Evolutionary conservation across 371 early-diverging fungal genomes (phyloP).

Genomic region (Globomyces sp.): DNA sequence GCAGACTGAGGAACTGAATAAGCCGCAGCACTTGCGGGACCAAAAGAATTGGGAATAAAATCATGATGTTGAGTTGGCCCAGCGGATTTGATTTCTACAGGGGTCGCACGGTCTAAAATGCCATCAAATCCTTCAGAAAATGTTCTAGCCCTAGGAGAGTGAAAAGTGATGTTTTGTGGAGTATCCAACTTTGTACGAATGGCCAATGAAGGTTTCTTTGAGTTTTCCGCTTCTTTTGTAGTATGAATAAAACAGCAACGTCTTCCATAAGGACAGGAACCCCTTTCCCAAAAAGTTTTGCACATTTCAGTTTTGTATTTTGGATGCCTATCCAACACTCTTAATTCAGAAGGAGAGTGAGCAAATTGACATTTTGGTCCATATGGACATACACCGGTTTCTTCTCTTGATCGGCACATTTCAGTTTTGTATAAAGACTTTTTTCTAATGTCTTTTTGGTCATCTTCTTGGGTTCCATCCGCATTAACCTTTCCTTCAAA

Average conservation of each 20-base stretch:
- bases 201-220: not conserved
- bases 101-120: not conserved
- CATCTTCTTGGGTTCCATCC: not conserved
- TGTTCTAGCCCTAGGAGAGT: conserved; percentile 3
- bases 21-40: too few relatives aligned
- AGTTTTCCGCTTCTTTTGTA: conserved; percentile 23
- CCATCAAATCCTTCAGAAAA: conserved; percentile 14
- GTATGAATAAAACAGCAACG: conserved; percentile 73
- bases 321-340: conserved; percentile 83
- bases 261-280: conserved; percentile 69
- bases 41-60: not conserved
- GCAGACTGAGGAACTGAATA: not conserved
- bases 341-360: conserved; percentile 78
- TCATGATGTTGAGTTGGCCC: not conserved
- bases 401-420: conserved; percentile 88
- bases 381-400: conserved; percentile 89
- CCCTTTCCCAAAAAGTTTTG: conserved; percentile 65
- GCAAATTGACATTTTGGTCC: conserved; percentile 96
- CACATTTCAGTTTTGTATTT: conserved; percentile 84
- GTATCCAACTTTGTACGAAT: not conserved
- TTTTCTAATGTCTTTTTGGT: not conserved
- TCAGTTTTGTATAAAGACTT: conserved; percentile 90
- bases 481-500: too few relatives aligned
- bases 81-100: conserved; percentile 4
- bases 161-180: not conserved